phyloP scores from a whole-genome alignment of 164 flowering plant genomes.

The Umbilicus rupestris region DNA sequence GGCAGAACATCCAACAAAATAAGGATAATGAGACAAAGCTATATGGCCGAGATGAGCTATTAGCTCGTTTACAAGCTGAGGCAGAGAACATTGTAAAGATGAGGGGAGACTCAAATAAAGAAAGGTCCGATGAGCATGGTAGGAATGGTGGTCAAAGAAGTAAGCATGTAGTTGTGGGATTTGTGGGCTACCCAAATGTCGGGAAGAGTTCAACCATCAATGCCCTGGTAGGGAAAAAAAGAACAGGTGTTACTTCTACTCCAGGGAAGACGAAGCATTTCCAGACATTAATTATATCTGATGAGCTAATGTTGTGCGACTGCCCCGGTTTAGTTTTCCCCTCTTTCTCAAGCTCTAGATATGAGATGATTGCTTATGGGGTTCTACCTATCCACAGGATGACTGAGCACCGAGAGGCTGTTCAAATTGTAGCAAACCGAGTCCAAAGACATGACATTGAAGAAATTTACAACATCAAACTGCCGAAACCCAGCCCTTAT shows the following conservation, averaged over 20 bases:
- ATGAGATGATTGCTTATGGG: slow-evolving; percentile 90
- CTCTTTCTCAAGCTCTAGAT: slow-evolving; percentile 86
- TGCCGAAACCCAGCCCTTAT: slow-evolving; percentile 81
- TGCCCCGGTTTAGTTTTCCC: slow-evolving; percentile 97
- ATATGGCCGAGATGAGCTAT: slow-evolving; percentile 77
- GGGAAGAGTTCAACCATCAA: slow-evolving; percentile 97
- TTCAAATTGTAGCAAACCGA: slow-evolving; percentile 75
- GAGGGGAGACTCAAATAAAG: slow-evolving; percentile 20
- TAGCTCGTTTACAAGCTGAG: slow-evolving; percentile 70
- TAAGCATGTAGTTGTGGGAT: slow-evolving; percentile 63
- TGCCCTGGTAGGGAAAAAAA: slow-evolving; percentile 84
- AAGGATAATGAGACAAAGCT: slow-evolving; percentile 46
- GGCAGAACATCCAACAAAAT: slow-evolving; percentile 15
- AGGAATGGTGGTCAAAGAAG: slow-evolving; percentile 14
- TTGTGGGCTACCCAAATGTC: slow-evolving; percentile 95
- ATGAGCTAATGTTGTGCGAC: slow-evolving; percentile 76
- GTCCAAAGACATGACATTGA: slow-evolving; percentile 61
- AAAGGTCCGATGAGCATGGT: slow-evolving; percentile 12
- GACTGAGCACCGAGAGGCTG: slow-evolving; percentile 84
- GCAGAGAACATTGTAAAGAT: slow-evolving; percentile 64
- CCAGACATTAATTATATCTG: slow-evolving; percentile 79
- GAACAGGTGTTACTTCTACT: slow-evolving; percentile 89
- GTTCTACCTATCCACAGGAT: slow-evolving; percentile 88
- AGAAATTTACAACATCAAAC: slow-evolving; percentile 50
- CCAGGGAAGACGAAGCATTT: slow-evolving; percentile 99